Conservation (phyloP, 2,329 filamentous ascomycete species). For the Oidium heveae region DNA sequence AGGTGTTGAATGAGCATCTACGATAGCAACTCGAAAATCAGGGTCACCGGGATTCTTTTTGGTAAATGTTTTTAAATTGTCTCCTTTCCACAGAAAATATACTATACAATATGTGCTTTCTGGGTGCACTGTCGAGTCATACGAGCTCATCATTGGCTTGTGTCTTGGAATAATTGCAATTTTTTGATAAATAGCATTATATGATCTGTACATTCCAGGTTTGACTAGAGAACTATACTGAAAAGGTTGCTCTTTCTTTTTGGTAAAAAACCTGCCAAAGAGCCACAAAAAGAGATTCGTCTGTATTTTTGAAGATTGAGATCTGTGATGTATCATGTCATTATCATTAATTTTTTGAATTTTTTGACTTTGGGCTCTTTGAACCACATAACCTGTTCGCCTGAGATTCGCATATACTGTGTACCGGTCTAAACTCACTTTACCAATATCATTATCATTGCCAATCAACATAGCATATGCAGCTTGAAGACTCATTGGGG, state of each 20-base stretch:
- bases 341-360: background rate
- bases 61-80: slow-evolving; percentile 33
- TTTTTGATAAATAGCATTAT: slow-evolving; percentile 47
- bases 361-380: slow-evolving; percentile 26
- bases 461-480: slow-evolving; percentile 72
- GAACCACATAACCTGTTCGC: slow-evolving; percentile 56
- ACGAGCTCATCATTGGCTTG: slow-evolving; percentile 22
- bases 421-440: slow-evolving; percentile 50
- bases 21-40: slow-evolving; percentile 64
- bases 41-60: slow-evolving; percentile 58
- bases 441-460: slow-evolving; percentile 32
- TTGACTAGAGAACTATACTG: slow-evolving; percentile 30
- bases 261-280: slow-evolving; percentile 11
- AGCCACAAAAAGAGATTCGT: slow-evolving; percentile 12
- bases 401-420: slow-evolving; percentile 72
- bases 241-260: slow-evolving; percentile 5
- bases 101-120: slow-evolving; percentile 40
- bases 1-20: slow-evolving; percentile 44
- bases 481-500: slow-evolving; percentile 71
- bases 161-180: slow-evolving; percentile 51
- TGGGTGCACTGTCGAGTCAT: slow-evolving; percentile 13
- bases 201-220: slow-evolving; percentile 39
- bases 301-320: slow-evolving; percentile 2
- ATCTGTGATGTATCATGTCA: background rate
- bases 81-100: slow-evolving; percentile 63